Evolutionary conservation across 768 basidiomycete species (phyloP).

Genomic region (Auriscalpium orientale): DNA sequence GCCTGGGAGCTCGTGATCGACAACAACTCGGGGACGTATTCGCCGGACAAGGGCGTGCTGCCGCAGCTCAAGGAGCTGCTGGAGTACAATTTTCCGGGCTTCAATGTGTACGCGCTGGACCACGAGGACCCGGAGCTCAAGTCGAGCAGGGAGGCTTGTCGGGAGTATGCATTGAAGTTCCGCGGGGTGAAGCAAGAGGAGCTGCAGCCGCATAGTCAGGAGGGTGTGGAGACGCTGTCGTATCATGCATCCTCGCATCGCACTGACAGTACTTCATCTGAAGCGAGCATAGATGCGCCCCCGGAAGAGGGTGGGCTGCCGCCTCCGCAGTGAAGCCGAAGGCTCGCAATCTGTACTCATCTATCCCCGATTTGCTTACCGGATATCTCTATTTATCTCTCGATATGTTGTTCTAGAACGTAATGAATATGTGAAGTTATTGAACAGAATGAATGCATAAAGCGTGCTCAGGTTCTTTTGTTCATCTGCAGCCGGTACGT

Average conservation of each 20-base stretch:
- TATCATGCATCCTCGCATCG: slow-evolving; percentile 15
- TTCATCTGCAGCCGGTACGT: too few relatives aligned
- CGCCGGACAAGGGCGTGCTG: slow-evolving; percentile 58
- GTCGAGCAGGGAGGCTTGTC: slow-evolving; percentile 58
- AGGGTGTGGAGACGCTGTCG: slow-evolving; percentile 48
- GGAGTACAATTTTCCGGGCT: slow-evolving; percentile 67
- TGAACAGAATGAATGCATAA: too few relatives aligned
- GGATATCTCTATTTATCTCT: too few relatives aligned
- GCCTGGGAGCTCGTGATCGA: slow-evolving; percentile 81
- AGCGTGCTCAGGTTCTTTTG: too few relatives aligned
- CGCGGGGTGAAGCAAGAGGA: slow-evolving; percentile 56
- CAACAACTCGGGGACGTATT: slow-evolving; percentile 82
- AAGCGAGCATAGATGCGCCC: too few relatives aligned
- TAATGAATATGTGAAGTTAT: too few relatives aligned
- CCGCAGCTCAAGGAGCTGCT: slow-evolving; percentile 54
- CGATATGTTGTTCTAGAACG: too few relatives aligned
- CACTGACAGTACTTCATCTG: neutral
- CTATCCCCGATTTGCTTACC: too few relatives aligned
- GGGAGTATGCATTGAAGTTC: slow-evolving; percentile 52
- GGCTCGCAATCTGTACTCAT: too few relatives aligned
- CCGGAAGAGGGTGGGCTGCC: too few relatives aligned
- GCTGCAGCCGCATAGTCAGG: slow-evolving; percentile 51
- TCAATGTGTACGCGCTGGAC: slow-evolving; percentile 47
- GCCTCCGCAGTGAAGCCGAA: too few relatives aligned
- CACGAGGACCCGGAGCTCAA: slow-evolving; percentile 47